Conservation (phyloP, 192 early-diverging fungal species). For the Linnemannia hyalina region DNA sequence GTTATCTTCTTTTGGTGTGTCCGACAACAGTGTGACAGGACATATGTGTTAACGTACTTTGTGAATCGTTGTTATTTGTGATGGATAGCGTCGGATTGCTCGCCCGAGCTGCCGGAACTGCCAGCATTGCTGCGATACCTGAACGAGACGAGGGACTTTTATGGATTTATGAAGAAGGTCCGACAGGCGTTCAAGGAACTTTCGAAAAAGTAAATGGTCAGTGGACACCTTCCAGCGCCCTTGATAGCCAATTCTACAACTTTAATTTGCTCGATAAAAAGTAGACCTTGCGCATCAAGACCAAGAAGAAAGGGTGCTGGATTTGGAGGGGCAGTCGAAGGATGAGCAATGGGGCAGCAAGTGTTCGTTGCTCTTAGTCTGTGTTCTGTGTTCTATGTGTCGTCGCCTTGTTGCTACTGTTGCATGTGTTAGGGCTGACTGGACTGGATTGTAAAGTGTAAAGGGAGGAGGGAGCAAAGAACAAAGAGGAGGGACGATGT, state of each 20-base stretch:
- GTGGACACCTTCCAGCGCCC: background rate
- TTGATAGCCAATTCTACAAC: background rate
- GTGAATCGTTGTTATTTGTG: background rate
- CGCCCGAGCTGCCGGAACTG: constrained; percentile 63
- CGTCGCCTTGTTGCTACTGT: too few species aligned
- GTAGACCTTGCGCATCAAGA: background rate
- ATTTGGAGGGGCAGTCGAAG: background rate
- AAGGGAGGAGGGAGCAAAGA: background rate
- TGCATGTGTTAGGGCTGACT: background rate
- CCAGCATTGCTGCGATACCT: constrained; percentile 63
- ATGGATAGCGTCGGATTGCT: constrained; percentile 64
- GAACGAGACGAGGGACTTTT: constrained; percentile 76
- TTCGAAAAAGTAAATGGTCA: constrained; percentile 27
- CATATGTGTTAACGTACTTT: background rate
- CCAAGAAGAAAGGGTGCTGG: background rate
- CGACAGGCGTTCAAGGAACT: constrained; percentile 69
- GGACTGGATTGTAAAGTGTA: background rate
- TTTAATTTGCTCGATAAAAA: too few species aligned
- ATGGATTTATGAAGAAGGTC: constrained; percentile 76
- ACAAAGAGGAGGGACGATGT: background rate
- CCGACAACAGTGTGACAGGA: background rate
- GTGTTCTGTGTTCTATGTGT: too few species aligned
- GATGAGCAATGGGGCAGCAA: background rate
- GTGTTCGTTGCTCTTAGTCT: too few species aligned
- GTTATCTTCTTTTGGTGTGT: background rate